These are phyloP conservation scores for Tuber umbilicatum DNA, from an alignment of 495 filamentous ascomycete species.

Conservation along the genomic window DNA sequence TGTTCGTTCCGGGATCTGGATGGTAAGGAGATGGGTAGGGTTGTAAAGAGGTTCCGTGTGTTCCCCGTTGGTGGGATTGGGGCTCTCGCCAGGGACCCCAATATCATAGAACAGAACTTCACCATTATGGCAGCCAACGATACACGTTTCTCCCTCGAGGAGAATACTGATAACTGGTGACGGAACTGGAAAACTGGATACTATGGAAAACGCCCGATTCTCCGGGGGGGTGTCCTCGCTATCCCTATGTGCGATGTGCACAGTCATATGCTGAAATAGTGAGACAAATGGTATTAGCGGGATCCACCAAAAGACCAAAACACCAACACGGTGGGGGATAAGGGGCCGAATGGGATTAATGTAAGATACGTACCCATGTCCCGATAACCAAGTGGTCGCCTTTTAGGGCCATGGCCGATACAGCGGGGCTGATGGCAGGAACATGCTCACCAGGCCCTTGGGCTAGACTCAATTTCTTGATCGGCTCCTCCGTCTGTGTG, in stretches of 20 bases:
- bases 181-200: slow-evolving; percentile 29
- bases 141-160: slow-evolving; percentile 30
- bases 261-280: slow-evolving; percentile 26
- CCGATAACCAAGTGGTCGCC: slow-evolving; percentile 28
- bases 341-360: neutral
- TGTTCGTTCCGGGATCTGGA: slow-evolving; percentile 27
- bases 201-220: slow-evolving; percentile 31
- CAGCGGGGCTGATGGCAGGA: slow-evolving; percentile 13
- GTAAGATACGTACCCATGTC: slow-evolving; percentile 27
- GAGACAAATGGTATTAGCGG: slow-evolving; percentile 15
- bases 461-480: slow-evolving; percentile 22
- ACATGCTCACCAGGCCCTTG: slow-evolving; percentile 9
- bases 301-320: neutral
- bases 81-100: slow-evolving; percentile 13
- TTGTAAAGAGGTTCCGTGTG: slow-evolving; percentile 11
- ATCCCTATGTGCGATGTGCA: slow-evolving; percentile 31
- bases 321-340: neutral
- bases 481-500: slow-evolving; percentile 18
- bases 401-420: slow-evolving; percentile 28
- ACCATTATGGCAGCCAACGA: slow-evolving; percentile 33
- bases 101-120: slow-evolving; percentile 33
- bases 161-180: slow-evolving; percentile 34
- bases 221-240: slow-evolving; percentile 9
- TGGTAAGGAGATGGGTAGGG: slow-evolving; percentile 30
- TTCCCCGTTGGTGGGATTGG: neutral